Base-by-base conservation (phyloP, 306 rosid genomes). In the Spatholobus suberectus region DNA sequence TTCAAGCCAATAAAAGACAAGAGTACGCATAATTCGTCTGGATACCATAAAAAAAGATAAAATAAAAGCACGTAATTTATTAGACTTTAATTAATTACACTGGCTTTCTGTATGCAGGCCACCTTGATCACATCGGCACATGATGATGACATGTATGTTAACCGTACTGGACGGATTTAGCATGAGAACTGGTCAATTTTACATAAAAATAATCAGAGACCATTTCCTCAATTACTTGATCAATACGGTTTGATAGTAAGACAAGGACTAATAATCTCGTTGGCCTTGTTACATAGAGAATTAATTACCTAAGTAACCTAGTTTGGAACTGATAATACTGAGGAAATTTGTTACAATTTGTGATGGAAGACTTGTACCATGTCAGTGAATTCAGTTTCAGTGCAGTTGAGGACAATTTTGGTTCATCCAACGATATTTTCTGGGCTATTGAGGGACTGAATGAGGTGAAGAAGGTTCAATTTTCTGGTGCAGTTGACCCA, bases 281-380 rank as follows among this genome's bases (percentile, higher is more conserved):
- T 66, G 43, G 10, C 38, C 27, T 75, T 74, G 52, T 70, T 70
- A 52, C 54, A 27, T 13, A 76, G 76, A 55, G 62, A 54, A 49
- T 59, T 11, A 24, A 13, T 4, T n/a, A 10, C 83, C 13, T 5
- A 74, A 40, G 14, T 8, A 79, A 65, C 55, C n/a, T 23, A 13
- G 34, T 77, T 59, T 77, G 72, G 62, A 81, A 49, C 76, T 10
- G 75, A 24, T n/a, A 14, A 7, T 2, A 38, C 20, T 26, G 18
- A 73, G 72, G 14, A 73, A 66, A 1, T 47, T 68, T 47, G 68
- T 74, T 85, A 21, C 57, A 18, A 23, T 52, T 65, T 27, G 59
- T 40, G 9, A 87, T 87, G 92, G 91, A 71, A 55, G 78, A 83
- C n/a, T n/a, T n/a, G n/a, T n/a, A n/a, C 65, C 73, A 90, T 75